Base-by-base conservation (phyloP, 2,329 filamentous ascomycete genomes). In the Tolypocladium ophioglossoides region DNA sequence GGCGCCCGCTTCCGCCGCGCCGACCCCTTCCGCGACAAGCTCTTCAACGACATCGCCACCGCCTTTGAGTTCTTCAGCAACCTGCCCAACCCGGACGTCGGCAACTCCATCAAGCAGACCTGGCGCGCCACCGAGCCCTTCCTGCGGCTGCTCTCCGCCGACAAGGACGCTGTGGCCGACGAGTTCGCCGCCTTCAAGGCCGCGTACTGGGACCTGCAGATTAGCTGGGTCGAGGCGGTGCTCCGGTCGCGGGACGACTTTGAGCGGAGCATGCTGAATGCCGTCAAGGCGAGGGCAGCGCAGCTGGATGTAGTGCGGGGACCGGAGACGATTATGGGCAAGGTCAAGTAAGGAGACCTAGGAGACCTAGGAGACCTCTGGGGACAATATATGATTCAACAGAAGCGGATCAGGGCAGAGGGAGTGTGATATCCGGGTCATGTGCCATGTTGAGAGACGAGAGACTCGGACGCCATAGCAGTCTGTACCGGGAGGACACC, bases 211-310 rank as follows among this genome's bases (percentile, higher is more conserved):
- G 94, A 99, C 71, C 75, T 97, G 67, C 90, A 95, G 69, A 85
- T 97, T 56, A 86, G 85, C 48, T 99, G 94, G 94, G 91, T 99
- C 9, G 95, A 99, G 76, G 87, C 89, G 8, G 92, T 96, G 50
- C 68, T 99, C 59, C 80, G 91, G 61, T 79, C 84, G 2, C 78
- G 95, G 61, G 94, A 99, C 70, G 94, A 99, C 73, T 97, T 95
- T 72, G 94, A 97, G 70, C 79, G 92, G 61, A 80, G 82, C 56
- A 90, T 97, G 88, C 71, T 97, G 59, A 94, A 90, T 66, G 80
- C 83, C 20, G 86, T 97, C 50, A 97, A 97, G 77, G 84, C 84
- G 2, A 83, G 85, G 67, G 92, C 91, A n/a, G 91, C 90, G 9
- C 88, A 90, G 70, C 81, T 95, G 61, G 85, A 87, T 56, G 84